Base-by-base conservation (phyloP, 768 basidiomycete species). In the Podaxis pistillaris region DNA sequence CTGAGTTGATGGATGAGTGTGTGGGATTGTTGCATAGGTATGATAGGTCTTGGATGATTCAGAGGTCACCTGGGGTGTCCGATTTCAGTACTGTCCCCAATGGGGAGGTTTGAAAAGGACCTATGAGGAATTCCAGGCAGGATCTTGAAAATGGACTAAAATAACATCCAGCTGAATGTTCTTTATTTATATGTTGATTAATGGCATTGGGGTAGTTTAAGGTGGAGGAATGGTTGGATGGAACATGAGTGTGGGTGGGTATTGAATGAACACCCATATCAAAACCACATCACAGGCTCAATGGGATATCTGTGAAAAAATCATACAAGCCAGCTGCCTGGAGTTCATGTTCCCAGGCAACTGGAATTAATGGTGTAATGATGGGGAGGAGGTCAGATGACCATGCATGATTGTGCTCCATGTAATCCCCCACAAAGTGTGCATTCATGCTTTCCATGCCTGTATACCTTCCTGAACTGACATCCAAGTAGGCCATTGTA, bases 101-200 rank as follows among this genome's bases (percentile, higher is more conserved):
- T 0, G 81, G 83, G 0, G 78, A 77, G 0, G 80, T 73, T 0
- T 63, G 64, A 41, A 83, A 83, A 0, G 73, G 74, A 0, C 82
- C 79, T 28, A 82, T 81, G 8, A 75, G 6, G 1, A 57, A n/a
- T 53, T 78, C 73, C 15, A 76, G 64, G 11, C 60, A 49, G 4
- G 49, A 58, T n/a, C 68, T 74, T 0, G 65, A 58, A 63, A 70
- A 67, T 1, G 68, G 68, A 36, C 69, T 68, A 46, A 58, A 64
- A 38, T 69, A 69, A 3, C 55, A 57, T 4, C 64, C 17, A 37
- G 19, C 37, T 3, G 52, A 13, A 3, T 51, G 57, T 49, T 72
- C 68, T 24, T 62, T 65, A 4, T 53, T 22, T 26, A 72, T 68
- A 40, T 69, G 67, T 1, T 56, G n/a, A 6, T 58, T 4, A 24